phyloP scores from a whole-genome alignment of 768 basidiomycete species.

The Trametes elegans region DNA sequence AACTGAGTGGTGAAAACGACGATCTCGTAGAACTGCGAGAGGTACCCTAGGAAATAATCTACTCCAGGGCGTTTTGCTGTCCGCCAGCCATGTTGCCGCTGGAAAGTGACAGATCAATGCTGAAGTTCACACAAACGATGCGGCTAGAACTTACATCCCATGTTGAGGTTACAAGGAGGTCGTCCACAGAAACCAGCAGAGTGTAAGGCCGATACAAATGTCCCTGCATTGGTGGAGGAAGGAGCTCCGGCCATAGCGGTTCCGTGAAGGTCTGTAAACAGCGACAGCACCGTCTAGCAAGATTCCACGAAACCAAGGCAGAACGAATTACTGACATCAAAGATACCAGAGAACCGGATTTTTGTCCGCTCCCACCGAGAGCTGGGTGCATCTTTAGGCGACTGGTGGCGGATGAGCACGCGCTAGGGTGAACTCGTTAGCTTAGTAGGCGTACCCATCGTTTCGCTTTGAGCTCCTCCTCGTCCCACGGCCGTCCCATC shows the following conservation, averaged over 20 bases:
- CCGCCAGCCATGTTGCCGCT: slow-evolving; percentile 94
- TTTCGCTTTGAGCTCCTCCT: slow-evolving; percentile 62
- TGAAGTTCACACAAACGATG: not conserved
- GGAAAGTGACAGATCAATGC: not conserved
- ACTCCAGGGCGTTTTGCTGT: slow-evolving; percentile 97
- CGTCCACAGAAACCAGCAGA: slow-evolving; percentile 86
- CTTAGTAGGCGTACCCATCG: slow-evolving; percentile 48
- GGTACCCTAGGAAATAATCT: slow-evolving; percentile 96
- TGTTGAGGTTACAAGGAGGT: slow-evolving; percentile 84
- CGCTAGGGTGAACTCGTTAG: not conserved
- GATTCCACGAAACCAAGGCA: not conserved
- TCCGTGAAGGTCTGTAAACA: slow-evolving; percentile 81
- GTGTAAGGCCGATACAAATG: slow-evolving; percentile 91
- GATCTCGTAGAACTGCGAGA: slow-evolving; percentile 97
- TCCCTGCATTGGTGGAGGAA: slow-evolving; percentile 81
- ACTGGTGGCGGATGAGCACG: slow-evolving; percentile 36
- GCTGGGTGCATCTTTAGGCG: slow-evolving; percentile 54
- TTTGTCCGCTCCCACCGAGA: slow-evolving; percentile 65
- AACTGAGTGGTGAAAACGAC: slow-evolving; percentile 93
- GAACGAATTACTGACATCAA: slow-evolving; percentile 52
- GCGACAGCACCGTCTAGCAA: not conserved
- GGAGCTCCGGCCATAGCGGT: slow-evolving; percentile 88
- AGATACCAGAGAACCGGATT: slow-evolving; percentile 59
- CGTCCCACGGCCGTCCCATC: slow-evolving; percentile 78
- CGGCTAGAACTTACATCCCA: slow-evolving; percentile 83